Base-by-base conservation (phyloP, 176 grass and related monocot genomes). In the Aegilops speltoides region DNA sequence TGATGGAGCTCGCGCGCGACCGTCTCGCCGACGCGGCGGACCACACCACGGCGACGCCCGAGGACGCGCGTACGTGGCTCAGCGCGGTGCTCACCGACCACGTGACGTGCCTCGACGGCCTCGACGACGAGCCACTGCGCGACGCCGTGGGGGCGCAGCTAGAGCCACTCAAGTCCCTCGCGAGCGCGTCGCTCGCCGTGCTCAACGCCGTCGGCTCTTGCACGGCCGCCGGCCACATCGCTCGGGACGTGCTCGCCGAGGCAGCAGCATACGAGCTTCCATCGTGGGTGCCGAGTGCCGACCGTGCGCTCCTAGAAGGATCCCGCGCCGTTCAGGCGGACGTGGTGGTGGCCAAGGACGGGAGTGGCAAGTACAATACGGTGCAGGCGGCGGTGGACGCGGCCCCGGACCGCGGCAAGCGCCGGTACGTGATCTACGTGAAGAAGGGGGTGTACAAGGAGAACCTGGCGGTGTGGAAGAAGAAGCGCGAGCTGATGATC, bases 401-500 rank as follows among this genome's bases (percentile, higher is more conserved):
- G 63, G 89, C 86, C 2, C 86, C 92, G 10, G 71, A 91, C 46
- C 64, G 80, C 25, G 81, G 84, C 61, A 91, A 84, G 59, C 50
- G 28, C 5, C 59, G 92, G 68, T 88, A 86, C 83, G 88, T 93
- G 17, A 93, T 93, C 60, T 80, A 90, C 79, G 85, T 93, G 61
- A 91, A 81, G 79, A 91, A 83, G 7, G 89, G 92, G 23, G 81
- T 94, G 79, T 94, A 91, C 87, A 84, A 82, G 78, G 92, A 94
- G 86, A 83, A 89, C 68, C 33, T 94, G 0, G 80, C 60, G 57
- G 76, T 94, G 70, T 79, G 84, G 32, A 94, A 85, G 83, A 87
- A 81, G 84, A 94, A 89, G 80, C 85, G 72, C 25, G 85, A 87
- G 48, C 84, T 94, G 83, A 89, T 91, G 84, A 83, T 94, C 68